A percentile compares a stretch with the other conserved stretches of the same genome.
These are phyloP conservation scores for Phalaenopsis equestris DNA, from an alignment of 106 monocot species.

Conservation along the genomic window DNA sequence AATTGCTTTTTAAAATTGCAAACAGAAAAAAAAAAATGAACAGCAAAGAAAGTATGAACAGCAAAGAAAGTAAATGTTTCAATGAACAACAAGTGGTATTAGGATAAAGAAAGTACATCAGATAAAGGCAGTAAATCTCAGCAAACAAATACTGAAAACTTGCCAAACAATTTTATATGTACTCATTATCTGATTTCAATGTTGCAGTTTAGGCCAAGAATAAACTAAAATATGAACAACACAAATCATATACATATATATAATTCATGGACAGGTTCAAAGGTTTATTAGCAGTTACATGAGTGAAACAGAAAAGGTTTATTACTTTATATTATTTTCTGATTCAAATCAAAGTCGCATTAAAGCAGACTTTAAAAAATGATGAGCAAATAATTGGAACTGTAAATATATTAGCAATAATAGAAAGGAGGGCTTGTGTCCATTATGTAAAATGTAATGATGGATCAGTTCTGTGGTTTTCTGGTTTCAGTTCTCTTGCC, in stretches of 20 bases:
- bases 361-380: too few species aligned
- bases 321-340: too few species aligned
- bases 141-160: neutral
- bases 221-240: too few species aligned
- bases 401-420: neutral
- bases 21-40: too few species aligned
- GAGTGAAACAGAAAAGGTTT: neutral
- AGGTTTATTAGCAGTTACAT: neutral
- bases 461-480: constrained; percentile 25
- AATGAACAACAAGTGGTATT: neutral
- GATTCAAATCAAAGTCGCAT: too few species aligned
- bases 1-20: too few species aligned
- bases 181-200: too few species aligned
- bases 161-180: too few species aligned
- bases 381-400: neutral
- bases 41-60: too few species aligned
- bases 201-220: too few species aligned
- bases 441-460: neutral
- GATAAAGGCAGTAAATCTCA: neutral
- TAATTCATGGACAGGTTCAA: neutral
- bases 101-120: neutral
- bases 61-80: too few species aligned
- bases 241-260: neutral
- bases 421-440: neutral
- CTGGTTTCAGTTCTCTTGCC: constrained; percentile 49